Conservation (phyloP, 306 rosid genomes). For the Clitoria ternatea region DNA sequence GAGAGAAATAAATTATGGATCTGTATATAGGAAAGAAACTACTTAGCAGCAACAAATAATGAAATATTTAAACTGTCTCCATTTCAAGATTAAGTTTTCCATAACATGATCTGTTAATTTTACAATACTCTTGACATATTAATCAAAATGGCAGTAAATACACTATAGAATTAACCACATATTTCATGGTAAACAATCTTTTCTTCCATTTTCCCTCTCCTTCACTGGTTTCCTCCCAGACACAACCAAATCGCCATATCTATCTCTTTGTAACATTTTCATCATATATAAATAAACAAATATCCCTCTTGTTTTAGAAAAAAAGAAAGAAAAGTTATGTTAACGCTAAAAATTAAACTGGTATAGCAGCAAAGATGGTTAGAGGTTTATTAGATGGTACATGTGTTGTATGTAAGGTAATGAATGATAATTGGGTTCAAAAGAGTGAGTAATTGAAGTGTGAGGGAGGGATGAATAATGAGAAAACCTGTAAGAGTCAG, state of each 20-base stretch:
- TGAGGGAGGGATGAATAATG: neutral
- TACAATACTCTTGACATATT: neutral
- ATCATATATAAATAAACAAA: neutral
- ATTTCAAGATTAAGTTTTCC: neutral
- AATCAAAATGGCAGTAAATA: neutral
- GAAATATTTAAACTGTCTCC: neutral
- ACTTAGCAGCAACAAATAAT: neutral
- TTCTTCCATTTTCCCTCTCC: neutral
- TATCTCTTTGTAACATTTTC: neutral
- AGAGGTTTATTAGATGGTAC: neutral
- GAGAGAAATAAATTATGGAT: conserved; percentile 2
- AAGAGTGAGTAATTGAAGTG: too few species aligned
- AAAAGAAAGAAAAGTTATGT: neutral
- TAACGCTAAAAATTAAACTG: neutral
- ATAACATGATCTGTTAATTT: neutral
- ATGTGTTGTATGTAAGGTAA: too few species aligned
- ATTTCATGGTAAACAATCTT: neutral
- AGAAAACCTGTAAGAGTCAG: conserved; percentile 80
- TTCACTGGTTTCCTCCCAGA: neutral
- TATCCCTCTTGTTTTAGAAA: neutral
- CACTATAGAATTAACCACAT: neutral
- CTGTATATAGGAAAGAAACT: neutral
- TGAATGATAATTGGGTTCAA: too few species aligned
- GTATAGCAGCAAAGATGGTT: neutral
- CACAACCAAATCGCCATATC: neutral